phyloP scores from a whole-genome alignment of 208 protist species.

The Crithidia expoeki region DNA sequence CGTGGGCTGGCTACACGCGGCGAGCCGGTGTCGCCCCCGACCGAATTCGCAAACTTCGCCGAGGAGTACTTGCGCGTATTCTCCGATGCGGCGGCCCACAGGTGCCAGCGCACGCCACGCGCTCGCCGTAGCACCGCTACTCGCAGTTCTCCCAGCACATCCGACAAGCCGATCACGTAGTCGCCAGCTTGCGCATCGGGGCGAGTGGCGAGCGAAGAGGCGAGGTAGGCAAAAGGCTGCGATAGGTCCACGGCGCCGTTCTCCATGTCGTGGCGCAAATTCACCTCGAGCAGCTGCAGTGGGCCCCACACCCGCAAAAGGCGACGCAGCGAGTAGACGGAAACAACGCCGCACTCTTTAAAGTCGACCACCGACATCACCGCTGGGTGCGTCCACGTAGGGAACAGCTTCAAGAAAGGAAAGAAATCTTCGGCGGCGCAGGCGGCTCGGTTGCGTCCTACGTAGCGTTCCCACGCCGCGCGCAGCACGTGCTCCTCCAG shows the following conservation, averaged over 20 bases:
- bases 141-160: conserved; percentile 60
- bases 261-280: conserved; percentile 65
- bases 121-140: conserved; percentile 50
- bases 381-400: conserved; percentile 48
- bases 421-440: conserved; percentile 66
- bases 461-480: conserved; percentile 54
- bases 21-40: neutral
- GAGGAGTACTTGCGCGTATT: conserved; percentile 8
- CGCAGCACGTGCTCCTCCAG: conserved; percentile 60
- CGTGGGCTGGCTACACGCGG: neutral
- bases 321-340: conserved; percentile 73
- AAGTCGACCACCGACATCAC: conserved; percentile 73
- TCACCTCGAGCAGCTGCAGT: conserved; percentile 75
- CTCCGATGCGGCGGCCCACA: conserved; percentile 16
- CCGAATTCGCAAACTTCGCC: neutral
- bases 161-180: conserved; percentile 67
- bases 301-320: conserved; percentile 85
- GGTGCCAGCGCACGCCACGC: conserved; percentile 19
- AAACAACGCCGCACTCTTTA: conserved; percentile 76
- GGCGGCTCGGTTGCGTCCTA: conserved; percentile 60
- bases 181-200: conserved; percentile 71
- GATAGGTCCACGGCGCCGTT: conserved; percentile 58
- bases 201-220: conserved; percentile 46
- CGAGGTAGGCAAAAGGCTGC: conserved; percentile 59
- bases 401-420: conserved; percentile 53